phyloP scores from a whole-genome alignment of 139 green algal species.

The Tetraselmis striata region DNA sequence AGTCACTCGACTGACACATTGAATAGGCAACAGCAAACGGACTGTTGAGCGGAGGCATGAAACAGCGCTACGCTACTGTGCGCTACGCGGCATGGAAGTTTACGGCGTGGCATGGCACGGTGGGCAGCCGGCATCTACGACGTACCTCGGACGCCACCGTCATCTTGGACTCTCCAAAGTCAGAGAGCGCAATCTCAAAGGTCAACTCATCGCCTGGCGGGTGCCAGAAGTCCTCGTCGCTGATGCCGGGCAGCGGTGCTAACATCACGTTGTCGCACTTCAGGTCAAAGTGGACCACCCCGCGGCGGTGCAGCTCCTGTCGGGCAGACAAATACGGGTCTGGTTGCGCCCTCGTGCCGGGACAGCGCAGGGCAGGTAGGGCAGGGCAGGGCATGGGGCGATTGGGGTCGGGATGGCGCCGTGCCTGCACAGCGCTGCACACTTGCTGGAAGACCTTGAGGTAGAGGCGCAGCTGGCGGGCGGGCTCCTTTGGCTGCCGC shows the following conservation, averaged over 20 bases:
- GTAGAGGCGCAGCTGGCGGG: conserved; percentile 34
- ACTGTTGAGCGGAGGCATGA: too few relatives aligned
- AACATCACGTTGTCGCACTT: conserved; percentile 83
- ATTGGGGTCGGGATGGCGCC: too few relatives aligned
- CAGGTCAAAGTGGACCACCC: conserved; percentile 80
- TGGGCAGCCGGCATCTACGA: background rate
- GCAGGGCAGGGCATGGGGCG: too few relatives aligned
- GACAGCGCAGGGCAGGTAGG: too few relatives aligned
- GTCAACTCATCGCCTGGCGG: conserved; percentile 16
- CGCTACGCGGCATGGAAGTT: too few relatives aligned
- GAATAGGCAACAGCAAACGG: too few relatives aligned
- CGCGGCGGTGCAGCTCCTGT: conserved; percentile 27
- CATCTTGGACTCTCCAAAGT: conserved; percentile 71
- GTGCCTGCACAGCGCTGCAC: conserved; percentile 3
- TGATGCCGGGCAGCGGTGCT: conserved; percentile 42
- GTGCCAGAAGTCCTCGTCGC: conserved; percentile 54
- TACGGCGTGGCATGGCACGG: too few relatives aligned
- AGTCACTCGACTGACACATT: too few relatives aligned
- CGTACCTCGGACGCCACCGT: background rate
- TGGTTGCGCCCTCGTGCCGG: too few relatives aligned
- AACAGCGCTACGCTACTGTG: too few relatives aligned
- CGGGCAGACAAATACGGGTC: too few relatives aligned
- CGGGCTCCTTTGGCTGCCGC: conserved; percentile 8
- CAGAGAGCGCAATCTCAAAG: conserved; percentile 54
- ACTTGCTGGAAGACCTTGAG: conserved; percentile 40